A percentile compares a stretch with the other conserved stretches of the same genome.
Evolutionary conservation across 1,139 yeast genomes (phyloP).

Genomic region (Taiozyma onychis): DNA sequence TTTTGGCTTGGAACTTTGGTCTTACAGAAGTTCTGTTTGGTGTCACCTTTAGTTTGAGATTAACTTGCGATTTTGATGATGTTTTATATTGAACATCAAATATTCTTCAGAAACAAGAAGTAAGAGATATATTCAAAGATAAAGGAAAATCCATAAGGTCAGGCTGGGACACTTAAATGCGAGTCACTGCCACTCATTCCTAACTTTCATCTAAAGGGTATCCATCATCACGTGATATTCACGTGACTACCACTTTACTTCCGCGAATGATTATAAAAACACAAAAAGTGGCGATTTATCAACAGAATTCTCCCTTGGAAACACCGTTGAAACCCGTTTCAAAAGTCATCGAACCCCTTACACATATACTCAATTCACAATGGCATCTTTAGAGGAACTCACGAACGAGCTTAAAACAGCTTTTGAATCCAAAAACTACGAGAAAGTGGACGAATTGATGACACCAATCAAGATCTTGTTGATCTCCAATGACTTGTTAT

Average conservation of each 20-base stretch:
- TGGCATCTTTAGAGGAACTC: constrained; percentile 37
- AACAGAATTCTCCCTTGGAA: background rate
- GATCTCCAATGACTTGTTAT: constrained; percentile 69
- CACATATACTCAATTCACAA: constrained; percentile 1
- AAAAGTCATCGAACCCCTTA: background rate
- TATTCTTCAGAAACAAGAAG: no score
- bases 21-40: background rate
- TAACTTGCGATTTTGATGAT: background rate
- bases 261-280: background rate
- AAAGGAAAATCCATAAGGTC: no score
- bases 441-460: constrained; percentile 52
- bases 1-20: background rate
- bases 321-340: background rate
- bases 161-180: no score
- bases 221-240: background rate
- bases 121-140: no score
- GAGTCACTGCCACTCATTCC: no score
- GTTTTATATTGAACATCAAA: background rate
- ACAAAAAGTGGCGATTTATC: background rate
- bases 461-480: constrained; percentile 74
- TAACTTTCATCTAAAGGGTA: no score
- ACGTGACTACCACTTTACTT: background rate
- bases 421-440: constrained; percentile 58
- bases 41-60: background rate
- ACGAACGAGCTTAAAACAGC: constrained; percentile 64